A percentile compares a stretch with the other conserved stretches of the same genome.
These are phyloP conservation scores for Biancaea sappan DNA, from an alignment of 306 rosid genomes.

Conservation along the genomic window DNA sequence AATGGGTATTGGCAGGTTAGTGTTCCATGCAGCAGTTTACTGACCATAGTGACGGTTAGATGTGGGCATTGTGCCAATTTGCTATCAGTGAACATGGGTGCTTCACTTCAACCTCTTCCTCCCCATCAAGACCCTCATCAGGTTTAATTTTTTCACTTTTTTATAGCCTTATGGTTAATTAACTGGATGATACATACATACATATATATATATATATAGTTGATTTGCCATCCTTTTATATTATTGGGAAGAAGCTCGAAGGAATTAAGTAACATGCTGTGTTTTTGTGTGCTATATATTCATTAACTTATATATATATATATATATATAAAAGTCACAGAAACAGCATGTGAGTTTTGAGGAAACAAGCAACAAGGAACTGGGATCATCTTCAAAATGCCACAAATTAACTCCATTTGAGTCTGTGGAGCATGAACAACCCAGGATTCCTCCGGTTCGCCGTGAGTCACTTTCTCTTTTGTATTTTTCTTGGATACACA, in stretches of 20 bases:
- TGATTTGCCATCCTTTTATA: background rate
- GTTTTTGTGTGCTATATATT: background rate
- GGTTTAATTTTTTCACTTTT: slow-evolving; percentile 38
- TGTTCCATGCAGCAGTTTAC: slow-evolving; percentile 80
- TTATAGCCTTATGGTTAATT: slow-evolving; percentile 17
- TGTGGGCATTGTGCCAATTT: slow-evolving; percentile 96
- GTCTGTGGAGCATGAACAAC: slow-evolving; percentile 61
- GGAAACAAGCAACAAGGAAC: slow-evolving; percentile 58
- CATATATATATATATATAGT: background rate
- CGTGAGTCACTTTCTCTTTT: slow-evolving; percentile 63
- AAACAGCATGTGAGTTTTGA: slow-evolving; percentile 62
- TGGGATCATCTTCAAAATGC: slow-evolving; percentile 75
- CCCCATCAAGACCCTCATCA: slow-evolving; percentile 51
- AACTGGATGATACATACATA: slow-evolving; percentile 11
- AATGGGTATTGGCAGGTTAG: slow-evolving; percentile 70
- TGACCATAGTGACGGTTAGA: slow-evolving; percentile 82
- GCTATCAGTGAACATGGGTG: slow-evolving; percentile 76
- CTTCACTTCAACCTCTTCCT: slow-evolving; percentile 65
- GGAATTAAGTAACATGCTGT: background rate
- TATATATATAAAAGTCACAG: slow-evolving; percentile 42
- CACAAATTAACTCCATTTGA: slow-evolving; percentile 56
- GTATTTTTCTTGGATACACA: background rate
- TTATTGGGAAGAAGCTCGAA: background rate
- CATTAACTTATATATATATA: background rate
- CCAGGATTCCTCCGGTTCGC: slow-evolving; percentile 80